phyloP scores from a whole-genome alignment of 2,329 filamentous ascomycete genomes.

The Westerdykella sp. region DNA sequence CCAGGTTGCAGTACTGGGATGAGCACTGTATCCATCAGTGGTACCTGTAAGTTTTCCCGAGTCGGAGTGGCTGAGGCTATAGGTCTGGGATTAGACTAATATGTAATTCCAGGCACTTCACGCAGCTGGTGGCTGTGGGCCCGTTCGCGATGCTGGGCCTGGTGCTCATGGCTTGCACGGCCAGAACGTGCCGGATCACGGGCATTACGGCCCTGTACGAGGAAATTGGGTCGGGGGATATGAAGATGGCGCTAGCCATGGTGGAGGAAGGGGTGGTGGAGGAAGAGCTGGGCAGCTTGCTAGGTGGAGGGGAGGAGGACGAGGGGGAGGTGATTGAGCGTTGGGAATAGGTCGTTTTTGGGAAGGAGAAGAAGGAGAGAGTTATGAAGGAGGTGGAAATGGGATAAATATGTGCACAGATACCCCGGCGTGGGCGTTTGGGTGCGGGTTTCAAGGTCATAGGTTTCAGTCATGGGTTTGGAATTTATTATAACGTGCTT shows the following conservation, averaged over 20 bases:
- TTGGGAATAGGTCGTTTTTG: constrained; percentile 5
- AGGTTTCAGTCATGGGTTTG: too few relatives aligned
- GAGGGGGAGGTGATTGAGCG: constrained; percentile 32
- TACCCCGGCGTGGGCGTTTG: too few relatives aligned
- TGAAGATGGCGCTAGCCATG: constrained; percentile 37
- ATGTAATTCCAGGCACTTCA: constrained; percentile 32
- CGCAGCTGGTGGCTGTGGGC: constrained; percentile 41
- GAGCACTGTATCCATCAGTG: constrained; percentile 30
- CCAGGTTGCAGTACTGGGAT: constrained; percentile 37
- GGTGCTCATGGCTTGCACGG: constrained; percentile 39
- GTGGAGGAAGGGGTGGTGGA: constrained; percentile 39
- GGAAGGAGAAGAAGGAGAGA: neutral
- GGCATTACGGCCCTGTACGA: constrained; percentile 40
- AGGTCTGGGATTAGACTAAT: constrained; percentile 1
- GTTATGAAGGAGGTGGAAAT: too few relatives aligned
- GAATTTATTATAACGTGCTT: too few relatives aligned
- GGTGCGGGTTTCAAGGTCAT: too few relatives aligned
- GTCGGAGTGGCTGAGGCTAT: neutral
- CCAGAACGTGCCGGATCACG: constrained; percentile 36
- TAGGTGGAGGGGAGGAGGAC: constrained; percentile 24
- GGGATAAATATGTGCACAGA: too few relatives aligned
- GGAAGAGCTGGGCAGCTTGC: constrained; percentile 23
- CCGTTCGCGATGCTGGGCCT: constrained; percentile 43
- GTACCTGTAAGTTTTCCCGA: constrained; percentile 29
- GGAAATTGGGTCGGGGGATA: constrained; percentile 38